Evolutionary conservation across 139 green algal genomes (phyloP), one percentile per base, ranked within the genome.

Genomic region (Cymbomonas tetramitiformis): DNA sequence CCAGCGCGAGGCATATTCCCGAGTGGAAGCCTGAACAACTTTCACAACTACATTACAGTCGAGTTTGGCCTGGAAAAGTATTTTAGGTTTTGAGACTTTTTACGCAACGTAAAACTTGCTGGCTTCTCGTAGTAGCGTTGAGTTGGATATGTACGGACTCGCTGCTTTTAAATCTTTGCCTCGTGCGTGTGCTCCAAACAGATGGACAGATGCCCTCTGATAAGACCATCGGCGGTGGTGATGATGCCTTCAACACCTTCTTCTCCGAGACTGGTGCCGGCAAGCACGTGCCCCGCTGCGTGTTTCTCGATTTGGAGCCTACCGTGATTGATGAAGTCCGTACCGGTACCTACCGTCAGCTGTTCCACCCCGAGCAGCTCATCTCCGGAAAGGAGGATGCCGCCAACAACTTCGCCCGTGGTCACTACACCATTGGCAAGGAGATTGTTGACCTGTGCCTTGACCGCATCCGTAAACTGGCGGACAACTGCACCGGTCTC

Each of bases 141-240:
- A n/a, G n/a, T n/a, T n/a, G n/a, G n/a, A n/a, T n/a, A n/a, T n/a
- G n/a, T n/a, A n/a, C n/a, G n/a, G n/a, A n/a, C n/a, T n/a, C n/a
- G n/a, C n/a, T n/a, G n/a, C n/a, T n/a, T n/a, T n/a, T n/a, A n/a
- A n/a, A n/a, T n/a, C n/a, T n/a, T n/a, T n/a, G n/a, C n/a, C n/a
- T n/a, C n/a, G n/a, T n/a, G n/a, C n/a, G n/a, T n/a, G n/a, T n/a
- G n/a, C n/a, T 49, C 2, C 8, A 56, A 30, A 59, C 31, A 65
- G 23, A n/a, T 82, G 89, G 89, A 66, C 85, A 90, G 74, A 95
- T 96, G 83, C 86, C 89, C 51, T 74, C 65, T 38, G 90, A 95
- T 80, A 94, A 94, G 81, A 90, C 71, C 34, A 62, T 73, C 51
- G 72, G 70, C 30, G 64, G 53, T 32, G 62, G 66, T 18, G 72